Evolutionary conservation across 2,329 filamentous ascomycete species (phyloP), one percentile per base, ranked within the genome.

Genomic region (Aspergillus sp.): DNA sequence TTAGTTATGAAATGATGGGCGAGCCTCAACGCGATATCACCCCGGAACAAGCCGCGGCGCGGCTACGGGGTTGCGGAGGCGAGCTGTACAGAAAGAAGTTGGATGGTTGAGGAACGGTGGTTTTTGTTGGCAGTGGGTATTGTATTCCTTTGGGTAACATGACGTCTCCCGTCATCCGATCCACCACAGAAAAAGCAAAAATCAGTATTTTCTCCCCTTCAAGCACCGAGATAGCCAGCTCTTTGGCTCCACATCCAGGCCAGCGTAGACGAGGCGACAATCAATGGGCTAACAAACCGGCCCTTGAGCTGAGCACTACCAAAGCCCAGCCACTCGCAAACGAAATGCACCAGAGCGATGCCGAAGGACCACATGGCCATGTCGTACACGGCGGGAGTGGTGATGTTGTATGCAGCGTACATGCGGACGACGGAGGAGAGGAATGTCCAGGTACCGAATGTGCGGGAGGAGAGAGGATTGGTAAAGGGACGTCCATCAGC

Each of bases 21-120:
- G 94, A 99, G 75, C 93, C 94, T n/a, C 94, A 99, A 74, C 83
- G 94, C 53, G 94, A 99, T 69, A 97, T 99, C 64, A 99, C 94
- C 0, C 93, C 94, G 0, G 94, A 99, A 73, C 94, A 97, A 74
- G 94, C 94, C 1, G 88, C 94, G 13, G 85, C 84, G 22, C 84
- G 85, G 46, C 76, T 99, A 54, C 83, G 88, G 59, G 79, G 80
- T 52, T 92, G 90, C 58, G 89, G 85, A 3, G 91, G 91, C 14
- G 84, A 90, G 67, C 75, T 99, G 57, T 97, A 99, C 68, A 83
- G 94, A 59, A 90, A 87, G 68, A 81, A 76, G 60, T 62, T 85
- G 45, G 60, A 68, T 26, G 47, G 32, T 9, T 60, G 49, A 50
- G 19, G 11, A 19, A 44, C 36, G 19, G 51, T 52, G 55, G 54